Evolutionary conservation across 305 asterid species (phyloP).

Genomic region (Solanum chacoense): DNA sequence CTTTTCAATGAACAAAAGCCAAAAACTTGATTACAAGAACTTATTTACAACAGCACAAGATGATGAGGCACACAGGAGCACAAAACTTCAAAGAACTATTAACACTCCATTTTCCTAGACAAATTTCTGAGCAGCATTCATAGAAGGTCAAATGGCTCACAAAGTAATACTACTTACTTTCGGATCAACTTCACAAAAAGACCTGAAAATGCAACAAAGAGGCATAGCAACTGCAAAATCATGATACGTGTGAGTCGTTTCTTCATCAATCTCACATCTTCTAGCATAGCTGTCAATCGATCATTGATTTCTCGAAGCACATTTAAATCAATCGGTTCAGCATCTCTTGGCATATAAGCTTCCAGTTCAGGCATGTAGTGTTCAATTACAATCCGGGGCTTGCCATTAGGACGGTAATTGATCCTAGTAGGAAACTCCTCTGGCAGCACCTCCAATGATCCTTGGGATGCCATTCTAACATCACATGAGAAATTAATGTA

Average conservation of each 20-base stretch:
- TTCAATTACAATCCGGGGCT: constrained; percentile 6
- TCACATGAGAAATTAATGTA: background rate
- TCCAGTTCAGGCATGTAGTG: constrained; percentile 7
- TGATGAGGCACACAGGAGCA: background rate
- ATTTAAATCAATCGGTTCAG: constrained; percentile 1
- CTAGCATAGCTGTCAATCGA: constrained; percentile 6
- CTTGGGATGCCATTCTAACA: constrained; percentile 4
- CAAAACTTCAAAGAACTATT: background rate
- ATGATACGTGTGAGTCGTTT: background rate
- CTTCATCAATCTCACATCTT: constrained; percentile 13
- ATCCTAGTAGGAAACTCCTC: constrained; percentile 2
- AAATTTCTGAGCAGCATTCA: background rate
- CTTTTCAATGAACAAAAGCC: background rate
- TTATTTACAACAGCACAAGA: background rate
- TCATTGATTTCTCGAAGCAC: constrained; percentile 6
- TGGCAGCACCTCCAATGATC: background rate
- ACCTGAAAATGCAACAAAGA: constrained; percentile 1
- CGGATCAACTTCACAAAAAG: constrained; percentile 4
- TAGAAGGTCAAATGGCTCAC: background rate
- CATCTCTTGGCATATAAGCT: background rate
- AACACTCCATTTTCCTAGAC: background rate
- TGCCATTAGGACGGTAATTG: background rate
- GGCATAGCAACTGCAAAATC: background rate
- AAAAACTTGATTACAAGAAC: background rate
- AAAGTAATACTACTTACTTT: background rate